Percentiles rank a stretch among this genome's conserved stretches.
These are phyloP conservation scores for Periconia sp. DNA, from an alignment of 2,329 filamentous ascomycete species.

Conservation along the genomic window DNA sequence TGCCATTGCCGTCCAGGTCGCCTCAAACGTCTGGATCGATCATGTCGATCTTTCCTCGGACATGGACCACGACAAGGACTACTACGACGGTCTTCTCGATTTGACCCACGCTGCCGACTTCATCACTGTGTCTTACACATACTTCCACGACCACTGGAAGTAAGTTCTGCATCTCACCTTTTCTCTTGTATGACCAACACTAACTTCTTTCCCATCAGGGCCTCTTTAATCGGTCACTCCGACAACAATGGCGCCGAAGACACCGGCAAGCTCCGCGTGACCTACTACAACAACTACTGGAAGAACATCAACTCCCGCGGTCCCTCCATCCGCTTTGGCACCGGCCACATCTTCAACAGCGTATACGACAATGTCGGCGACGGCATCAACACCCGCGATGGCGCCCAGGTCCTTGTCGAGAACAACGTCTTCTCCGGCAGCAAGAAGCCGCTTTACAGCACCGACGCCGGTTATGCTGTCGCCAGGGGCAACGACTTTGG, in stretches of 20 bases:
- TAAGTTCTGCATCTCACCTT: neutral
- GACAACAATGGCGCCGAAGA: slow-evolving; percentile 62
- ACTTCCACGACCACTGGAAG: slow-evolving; percentile 64
- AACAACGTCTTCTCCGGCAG: slow-evolving; percentile 40
- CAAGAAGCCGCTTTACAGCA: slow-evolving; percentile 40
- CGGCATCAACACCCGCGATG: slow-evolving; percentile 47
- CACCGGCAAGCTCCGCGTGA: slow-evolving; percentile 63
- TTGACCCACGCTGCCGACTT: slow-evolving; percentile 65
- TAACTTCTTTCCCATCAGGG: slow-evolving; percentile 15
- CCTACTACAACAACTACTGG: slow-evolving; percentile 69
- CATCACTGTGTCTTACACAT: slow-evolving; percentile 58
- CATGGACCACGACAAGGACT: slow-evolving; percentile 64
- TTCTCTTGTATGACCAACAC: neutral
- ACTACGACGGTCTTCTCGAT: slow-evolving; percentile 69
- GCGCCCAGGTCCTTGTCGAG: slow-evolving; percentile 48
- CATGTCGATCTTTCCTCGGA: slow-evolving; percentile 67
- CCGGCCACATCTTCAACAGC: slow-evolving; percentile 62
- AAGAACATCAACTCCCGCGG: slow-evolving; percentile 64
- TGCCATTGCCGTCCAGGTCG: slow-evolving; percentile 53
- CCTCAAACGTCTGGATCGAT: slow-evolving; percentile 64
- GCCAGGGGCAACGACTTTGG: slow-evolving; percentile 44
- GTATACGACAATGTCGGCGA: slow-evolving; percentile 44
- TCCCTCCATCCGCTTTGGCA: slow-evolving; percentile 68
- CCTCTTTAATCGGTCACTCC: slow-evolving; percentile 61
- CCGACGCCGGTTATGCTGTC: slow-evolving; percentile 41